A percentile compares a stretch with the other conserved stretches of the same genome.
These are phyloP conservation scores for Thalassiosira livingstoniorum DNA, from an alignment of 352 stramenopile genomes.

Conservation along the genomic window DNA sequence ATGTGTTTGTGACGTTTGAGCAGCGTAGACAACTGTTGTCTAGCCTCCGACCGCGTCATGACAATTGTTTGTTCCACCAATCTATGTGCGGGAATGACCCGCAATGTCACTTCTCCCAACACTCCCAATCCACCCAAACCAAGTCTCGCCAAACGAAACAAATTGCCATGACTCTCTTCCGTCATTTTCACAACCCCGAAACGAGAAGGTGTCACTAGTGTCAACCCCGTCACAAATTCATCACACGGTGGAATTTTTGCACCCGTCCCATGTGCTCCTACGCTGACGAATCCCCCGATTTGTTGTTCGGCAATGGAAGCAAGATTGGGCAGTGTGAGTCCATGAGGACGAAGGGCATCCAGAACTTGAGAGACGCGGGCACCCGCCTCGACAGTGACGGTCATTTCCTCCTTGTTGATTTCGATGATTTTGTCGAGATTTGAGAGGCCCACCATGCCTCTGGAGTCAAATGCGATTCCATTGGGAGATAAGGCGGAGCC, in stretches of 20 bases:
- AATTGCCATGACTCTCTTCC: conserved; percentile 61
- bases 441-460: conserved; percentile 92
- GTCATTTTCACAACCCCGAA: conserved; percentile 90
- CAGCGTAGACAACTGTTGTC: conserved; percentile 68
- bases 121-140: conserved; percentile 95
- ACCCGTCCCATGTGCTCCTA: conserved; percentile 94
- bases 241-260: conserved; percentile 95
- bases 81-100: conserved; percentile 93
- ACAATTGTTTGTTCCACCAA: conserved; percentile 94
- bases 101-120: conserved; percentile 95
- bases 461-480: conserved; percentile 91
- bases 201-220: conserved; percentile 93
- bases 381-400: conserved; percentile 91
- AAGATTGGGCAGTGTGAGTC: conserved; percentile 98
- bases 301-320: conserved; percentile 98
- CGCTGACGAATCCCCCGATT: conserved; percentile 96
- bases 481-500: conserved; percentile 97
- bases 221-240: conserved; percentile 95
- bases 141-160: conserved; percentile 94
- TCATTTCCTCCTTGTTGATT: conserved; percentile 90
- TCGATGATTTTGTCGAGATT: conserved; percentile 92
- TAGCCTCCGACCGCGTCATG: conserved; percentile 89
- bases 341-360: conserved; percentile 86
- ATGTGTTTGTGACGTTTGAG: conserved; percentile 84
- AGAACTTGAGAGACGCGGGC: conserved; percentile 84